Conservation (phyloP, 345 rosid genomes). For the Limnanthes douglasii region DNA sequence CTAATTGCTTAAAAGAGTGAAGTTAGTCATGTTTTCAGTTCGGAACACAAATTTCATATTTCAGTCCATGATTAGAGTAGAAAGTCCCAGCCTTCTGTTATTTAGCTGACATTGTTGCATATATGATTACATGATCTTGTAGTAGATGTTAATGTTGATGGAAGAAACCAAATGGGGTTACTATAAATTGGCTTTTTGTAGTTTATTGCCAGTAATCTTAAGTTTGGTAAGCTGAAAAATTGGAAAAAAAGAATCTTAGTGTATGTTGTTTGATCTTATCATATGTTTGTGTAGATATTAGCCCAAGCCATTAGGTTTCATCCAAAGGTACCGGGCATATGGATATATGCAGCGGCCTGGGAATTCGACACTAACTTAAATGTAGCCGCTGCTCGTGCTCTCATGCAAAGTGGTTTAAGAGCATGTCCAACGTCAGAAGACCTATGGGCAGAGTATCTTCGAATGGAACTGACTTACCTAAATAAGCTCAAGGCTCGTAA, state of each 20-base stretch:
- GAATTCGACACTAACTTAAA: conserved; percentile 77
- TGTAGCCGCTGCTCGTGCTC: conserved; percentile 71
- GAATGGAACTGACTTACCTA: conserved; percentile 82
- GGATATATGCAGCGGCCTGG: conserved; percentile 99
- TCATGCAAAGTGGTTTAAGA: conserved; percentile 85
- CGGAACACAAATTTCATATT: too few relatives aligned
- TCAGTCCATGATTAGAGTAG: too few relatives aligned
- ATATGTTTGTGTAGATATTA: conserved; percentile 50
- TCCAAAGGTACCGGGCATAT: conserved; percentile 68
- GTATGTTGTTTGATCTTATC: background rate
- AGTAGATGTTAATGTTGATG: too few relatives aligned
- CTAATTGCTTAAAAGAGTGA: too few relatives aligned
- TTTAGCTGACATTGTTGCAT: too few relatives aligned
- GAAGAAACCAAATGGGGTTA: too few relatives aligned
- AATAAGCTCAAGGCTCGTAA: conserved; percentile 75
- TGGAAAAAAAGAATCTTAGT: background rate
- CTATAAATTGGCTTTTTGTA: too few relatives aligned
- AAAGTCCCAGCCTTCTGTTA: too few relatives aligned
- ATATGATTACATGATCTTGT: too few relatives aligned
- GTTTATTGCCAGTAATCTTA: too few relatives aligned
- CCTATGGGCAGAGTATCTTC: conserved; percentile 82
- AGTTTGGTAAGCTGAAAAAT: conserved; percentile 2
- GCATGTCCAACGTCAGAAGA: conserved; percentile 68
- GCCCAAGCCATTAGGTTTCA: conserved; percentile 81
- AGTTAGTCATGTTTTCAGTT: background rate